phyloP scores from a whole-genome alignment of 169 alveolate genomes.

The Eimeria sp. region DNA sequence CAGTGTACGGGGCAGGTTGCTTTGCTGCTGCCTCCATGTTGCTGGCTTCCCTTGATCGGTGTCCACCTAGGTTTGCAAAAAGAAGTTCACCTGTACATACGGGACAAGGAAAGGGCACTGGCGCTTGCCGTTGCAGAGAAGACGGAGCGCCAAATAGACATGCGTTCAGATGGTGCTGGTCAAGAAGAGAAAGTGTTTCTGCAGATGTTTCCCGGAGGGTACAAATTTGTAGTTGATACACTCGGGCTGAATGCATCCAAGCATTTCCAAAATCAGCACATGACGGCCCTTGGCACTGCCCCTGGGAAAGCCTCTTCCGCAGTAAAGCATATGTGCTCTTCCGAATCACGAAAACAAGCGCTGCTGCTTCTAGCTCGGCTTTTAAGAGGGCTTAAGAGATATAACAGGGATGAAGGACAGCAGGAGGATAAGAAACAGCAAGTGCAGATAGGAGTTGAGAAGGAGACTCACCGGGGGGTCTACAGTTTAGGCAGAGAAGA shows the following conservation, averaged over 20 bases:
- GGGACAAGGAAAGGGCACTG: constrained; percentile 6
- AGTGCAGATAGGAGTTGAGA: neutral
- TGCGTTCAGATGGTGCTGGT: neutral
- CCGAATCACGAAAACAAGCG: constrained; percentile 46
- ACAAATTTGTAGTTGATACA: constrained; percentile 4
- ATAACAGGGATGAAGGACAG: neutral
- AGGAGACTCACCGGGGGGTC: neutral
- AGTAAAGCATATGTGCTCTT: neutral
- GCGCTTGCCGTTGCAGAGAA: neutral
- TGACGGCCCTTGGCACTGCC: neutral
- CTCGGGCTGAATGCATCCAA: constrained; percentile 10
- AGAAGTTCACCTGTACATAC: constrained; percentile 34
- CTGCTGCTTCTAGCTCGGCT: constrained; percentile 52
- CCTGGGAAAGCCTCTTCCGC: neutral
- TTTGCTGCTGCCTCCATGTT: constrained; percentile 40
- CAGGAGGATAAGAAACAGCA: neutral
- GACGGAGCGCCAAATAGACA: neutral
- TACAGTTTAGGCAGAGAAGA: constrained; percentile 28
- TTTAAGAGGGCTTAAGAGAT: constrained; percentile 34
- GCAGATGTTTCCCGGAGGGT: constrained; percentile 28
- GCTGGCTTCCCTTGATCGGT: constrained; percentile 59
- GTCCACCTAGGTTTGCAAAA: constrained; percentile 59
- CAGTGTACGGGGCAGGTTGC: constrained; percentile 71
- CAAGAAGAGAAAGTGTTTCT: constrained; percentile 11
- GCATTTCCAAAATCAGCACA: neutral